Conservation (phyloP, 1,139 yeast species). For the Suhomyces taliae region DNA sequence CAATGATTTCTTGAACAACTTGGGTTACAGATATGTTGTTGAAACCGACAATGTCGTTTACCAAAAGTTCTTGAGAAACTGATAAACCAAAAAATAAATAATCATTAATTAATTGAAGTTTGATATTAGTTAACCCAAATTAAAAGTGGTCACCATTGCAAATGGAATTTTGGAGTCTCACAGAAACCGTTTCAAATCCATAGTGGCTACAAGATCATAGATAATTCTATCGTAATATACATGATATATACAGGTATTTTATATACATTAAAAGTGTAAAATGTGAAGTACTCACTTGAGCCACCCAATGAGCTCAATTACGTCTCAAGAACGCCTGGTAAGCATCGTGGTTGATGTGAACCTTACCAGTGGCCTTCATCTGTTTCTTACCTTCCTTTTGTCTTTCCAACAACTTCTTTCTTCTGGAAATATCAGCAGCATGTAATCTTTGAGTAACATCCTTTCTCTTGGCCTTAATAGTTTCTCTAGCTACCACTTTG, state of each 20-base stretch:
- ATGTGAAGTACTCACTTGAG: no score
- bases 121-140: not conserved
- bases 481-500: slow-evolving; percentile 85
- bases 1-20: slow-evolving; percentile 62
- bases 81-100: not conserved
- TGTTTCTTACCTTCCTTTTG: slow-evolving; percentile 94
- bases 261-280: not conserved
- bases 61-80: slow-evolving; percentile 58
- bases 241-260: not conserved
- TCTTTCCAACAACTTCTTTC: slow-evolving; percentile 81
- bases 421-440: slow-evolving; percentile 89
- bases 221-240: not conserved
- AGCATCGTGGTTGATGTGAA: slow-evolving; percentile 80
- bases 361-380: slow-evolving; percentile 77
- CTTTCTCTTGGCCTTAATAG: slow-evolving; percentile 88
- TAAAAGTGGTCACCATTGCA: no score
- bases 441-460: slow-evolving; percentile 90
- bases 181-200: no score
- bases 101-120: no score
- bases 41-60: slow-evolving; percentile 86
- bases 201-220: no score
- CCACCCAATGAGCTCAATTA: slow-evolving; percentile 5
- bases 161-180: no score
- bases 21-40: slow-evolving; percentile 77
- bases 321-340: slow-evolving; percentile 65